Evolutionary conservation across 2,329 filamentous ascomycete species (phyloP).

Genomic region (Lasiodiplodia sp.): DNA sequence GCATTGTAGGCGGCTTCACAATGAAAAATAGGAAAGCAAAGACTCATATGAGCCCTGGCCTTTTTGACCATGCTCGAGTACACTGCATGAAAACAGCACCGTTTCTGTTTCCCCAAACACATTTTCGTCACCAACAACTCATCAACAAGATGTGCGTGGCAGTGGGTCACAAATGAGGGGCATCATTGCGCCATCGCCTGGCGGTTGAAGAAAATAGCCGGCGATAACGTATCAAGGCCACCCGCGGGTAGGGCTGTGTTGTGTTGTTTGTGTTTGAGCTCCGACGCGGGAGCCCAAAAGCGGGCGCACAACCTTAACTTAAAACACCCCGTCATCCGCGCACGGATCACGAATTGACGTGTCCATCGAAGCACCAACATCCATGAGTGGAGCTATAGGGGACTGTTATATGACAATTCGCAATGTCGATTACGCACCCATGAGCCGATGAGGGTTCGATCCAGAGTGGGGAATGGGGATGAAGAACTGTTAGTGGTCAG

Average conservation of each 20-base stretch:
- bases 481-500: background rate
- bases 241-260: slow-evolving; percentile 7
- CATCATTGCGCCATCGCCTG: background rate
- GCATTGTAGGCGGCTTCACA: no score
- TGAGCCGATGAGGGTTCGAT: background rate
- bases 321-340: slow-evolving; percentile 14
- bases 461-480: no score
- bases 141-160: no score
- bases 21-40: no score
- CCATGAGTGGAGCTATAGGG: background rate
- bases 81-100: no score
- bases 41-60: no score
- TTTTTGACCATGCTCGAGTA: no score
- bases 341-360: background rate
- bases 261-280: background rate
- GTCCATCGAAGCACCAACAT: background rate
- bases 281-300: background rate
- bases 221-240: slow-evolving; percentile 1
- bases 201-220: no score
- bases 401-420: background rate
- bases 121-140: no score
- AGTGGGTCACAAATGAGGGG: no score
- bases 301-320: slow-evolving; percentile 12
- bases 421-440: background rate
- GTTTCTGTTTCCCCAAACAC: no score